phyloP scores from a whole-genome alignment of 2,329 filamentous ascomycete genomes.

The Diplocarpon rosae region DNA sequence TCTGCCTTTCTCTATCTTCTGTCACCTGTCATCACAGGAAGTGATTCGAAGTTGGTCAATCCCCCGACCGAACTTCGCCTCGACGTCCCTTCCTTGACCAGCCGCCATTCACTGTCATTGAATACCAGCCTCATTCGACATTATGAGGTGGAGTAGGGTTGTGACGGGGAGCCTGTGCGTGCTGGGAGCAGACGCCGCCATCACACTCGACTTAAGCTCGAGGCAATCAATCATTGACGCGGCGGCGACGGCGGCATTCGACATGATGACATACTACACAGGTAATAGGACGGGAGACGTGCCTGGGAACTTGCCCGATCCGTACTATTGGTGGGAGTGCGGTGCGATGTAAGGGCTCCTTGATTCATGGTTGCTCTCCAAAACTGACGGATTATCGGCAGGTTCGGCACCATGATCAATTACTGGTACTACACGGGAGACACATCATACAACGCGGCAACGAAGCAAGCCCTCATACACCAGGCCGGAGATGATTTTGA shows the following conservation, averaged over 20 bases:
- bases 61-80: not conserved
- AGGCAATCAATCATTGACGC: constrained; percentile 26
- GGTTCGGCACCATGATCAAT: constrained; percentile 56
- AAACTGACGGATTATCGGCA: constrained; percentile 44
- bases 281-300: constrained; percentile 40
- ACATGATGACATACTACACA: constrained; percentile 40
- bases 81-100: not conserved
- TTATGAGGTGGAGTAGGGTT: constrained; percentile 7
- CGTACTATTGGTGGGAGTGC: constrained; percentile 53
- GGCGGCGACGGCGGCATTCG: constrained; percentile 30
- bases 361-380: not conserved
- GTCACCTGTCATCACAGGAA: not conserved
- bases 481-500: constrained; percentile 62
- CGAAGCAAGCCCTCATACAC: constrained; percentile 58
- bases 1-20: not conserved
- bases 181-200: constrained; percentile 17
- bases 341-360: constrained; percentile 47
- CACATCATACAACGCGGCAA: constrained; percentile 47
- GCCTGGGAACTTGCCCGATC: constrained; percentile 39
- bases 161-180: constrained; percentile 9
- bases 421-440: constrained; percentile 80
- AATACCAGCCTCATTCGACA: not conserved
- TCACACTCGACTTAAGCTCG: constrained; percentile 14
- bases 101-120: not conserved
- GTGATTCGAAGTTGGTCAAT: not conserved